These are phyloP conservation scores for Planoprotostelium fungivorum DNA, from an alignment of 78 protist genomes.

Conservation along the genomic window DNA sequence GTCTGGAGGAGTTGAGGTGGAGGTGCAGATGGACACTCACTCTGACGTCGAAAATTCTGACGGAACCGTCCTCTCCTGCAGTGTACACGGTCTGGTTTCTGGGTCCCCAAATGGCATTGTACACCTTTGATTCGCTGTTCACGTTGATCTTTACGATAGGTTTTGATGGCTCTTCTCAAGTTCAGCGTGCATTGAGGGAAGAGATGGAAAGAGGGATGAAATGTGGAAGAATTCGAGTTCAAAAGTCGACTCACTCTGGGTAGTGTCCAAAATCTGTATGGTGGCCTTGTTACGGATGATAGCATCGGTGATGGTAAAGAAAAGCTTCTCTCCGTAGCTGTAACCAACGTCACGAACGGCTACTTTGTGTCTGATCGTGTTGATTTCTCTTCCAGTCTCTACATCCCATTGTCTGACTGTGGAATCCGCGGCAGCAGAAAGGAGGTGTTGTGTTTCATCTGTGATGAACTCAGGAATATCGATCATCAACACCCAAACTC, in stretches of 20 bases:
- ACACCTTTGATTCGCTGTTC: conserved; percentile 20
- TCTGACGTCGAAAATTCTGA: conserved; percentile 48
- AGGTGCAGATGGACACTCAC: not conserved
- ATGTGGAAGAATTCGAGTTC: not conserved
- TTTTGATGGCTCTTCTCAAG: not conserved
- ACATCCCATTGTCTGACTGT: conserved; percentile 78
- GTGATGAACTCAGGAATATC: not conserved
- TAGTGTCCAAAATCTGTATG: conserved; percentile 52
- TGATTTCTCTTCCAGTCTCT: conserved; percentile 66
- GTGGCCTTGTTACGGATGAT: conserved; percentile 56
- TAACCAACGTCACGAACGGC: conserved; percentile 54
- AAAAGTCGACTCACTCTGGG: conserved; percentile 4
- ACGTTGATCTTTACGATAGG: not conserved
- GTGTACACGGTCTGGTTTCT: conserved; percentile 37
- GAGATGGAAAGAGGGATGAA: too few species aligned
- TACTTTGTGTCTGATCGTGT: conserved; percentile 13
- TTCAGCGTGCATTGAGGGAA: too few species aligned
- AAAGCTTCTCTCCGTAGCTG: conserved; percentile 52
- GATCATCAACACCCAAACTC: not conserved
- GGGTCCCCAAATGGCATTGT: conserved; percentile 54
- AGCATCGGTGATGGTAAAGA: conserved; percentile 48
- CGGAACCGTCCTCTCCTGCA: conserved; percentile 59
- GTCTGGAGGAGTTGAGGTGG: conserved; percentile 8
- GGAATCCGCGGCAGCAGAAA: conserved; percentile 77
- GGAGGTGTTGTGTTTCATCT: conserved; percentile 40